Evolutionary conservation across 176 grass and related monocot genomes (phyloP).

Genomic region (Zoysia japonica): DNA sequence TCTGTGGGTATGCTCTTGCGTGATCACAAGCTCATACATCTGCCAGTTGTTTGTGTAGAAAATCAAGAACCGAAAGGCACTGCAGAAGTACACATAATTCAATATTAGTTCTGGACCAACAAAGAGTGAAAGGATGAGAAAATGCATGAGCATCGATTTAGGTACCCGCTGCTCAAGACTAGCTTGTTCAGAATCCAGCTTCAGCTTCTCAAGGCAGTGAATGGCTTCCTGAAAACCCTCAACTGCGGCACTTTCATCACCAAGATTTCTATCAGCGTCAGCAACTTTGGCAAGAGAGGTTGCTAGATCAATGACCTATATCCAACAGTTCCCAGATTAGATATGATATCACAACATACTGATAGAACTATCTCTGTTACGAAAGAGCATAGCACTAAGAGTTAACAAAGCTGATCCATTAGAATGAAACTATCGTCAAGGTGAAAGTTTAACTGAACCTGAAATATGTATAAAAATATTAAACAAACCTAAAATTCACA

Average conservation of each 20-base stretch:
- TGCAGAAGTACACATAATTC: conserved; percentile 24
- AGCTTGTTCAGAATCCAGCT: conserved; percentile 63
- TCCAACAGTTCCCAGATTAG: conserved; percentile 8
- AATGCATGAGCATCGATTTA: neutral
- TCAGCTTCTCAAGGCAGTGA: conserved; percentile 82
- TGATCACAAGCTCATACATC: conserved; percentile 37
- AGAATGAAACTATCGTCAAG: neutral
- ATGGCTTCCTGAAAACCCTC: conserved; percentile 88
- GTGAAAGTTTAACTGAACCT: neutral
- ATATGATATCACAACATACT: neutral
- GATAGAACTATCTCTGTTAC: neutral
- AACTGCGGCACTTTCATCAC: conserved; percentile 55
- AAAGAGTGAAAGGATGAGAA: neutral
- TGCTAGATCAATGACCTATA: conserved; percentile 86
- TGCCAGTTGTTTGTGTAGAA: conserved; percentile 64
- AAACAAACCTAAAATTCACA: neutral
- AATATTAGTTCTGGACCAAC: conserved; percentile 11
- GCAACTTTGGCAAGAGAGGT: conserved; percentile 97
- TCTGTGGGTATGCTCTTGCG: neutral
- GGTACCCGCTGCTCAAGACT: conserved; percentile 64
- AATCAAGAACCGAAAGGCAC: conserved; percentile 71
- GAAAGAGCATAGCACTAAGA: neutral
- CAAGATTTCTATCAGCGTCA: conserved; percentile 87
- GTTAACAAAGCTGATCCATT: neutral
- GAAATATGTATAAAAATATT: neutral